A percentile compares a stretch with the other conserved stretches of the same genome.
Conservation (phyloP, 371 early-diverging fungal species). For the Apophysomyces trapeziformis region DNA sequence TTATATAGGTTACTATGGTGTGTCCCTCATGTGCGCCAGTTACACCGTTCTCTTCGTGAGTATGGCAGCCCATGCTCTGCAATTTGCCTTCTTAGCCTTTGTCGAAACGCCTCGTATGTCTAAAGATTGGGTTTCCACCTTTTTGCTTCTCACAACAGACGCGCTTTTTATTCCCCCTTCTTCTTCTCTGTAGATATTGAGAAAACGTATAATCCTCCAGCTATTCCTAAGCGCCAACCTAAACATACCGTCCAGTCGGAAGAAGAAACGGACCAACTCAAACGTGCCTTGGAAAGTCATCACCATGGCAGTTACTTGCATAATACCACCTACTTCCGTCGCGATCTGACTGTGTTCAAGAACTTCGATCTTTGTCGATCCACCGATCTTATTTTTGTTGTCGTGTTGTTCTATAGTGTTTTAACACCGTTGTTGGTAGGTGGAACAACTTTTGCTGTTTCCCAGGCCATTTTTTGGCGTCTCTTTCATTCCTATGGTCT, state of each 20-base stretch:
- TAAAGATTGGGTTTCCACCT: no score
- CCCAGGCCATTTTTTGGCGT: slow-evolving; percentile 88
- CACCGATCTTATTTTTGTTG: slow-evolving; percentile 79
- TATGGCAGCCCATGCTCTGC: slow-evolving; percentile 86
- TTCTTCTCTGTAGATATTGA: slow-evolving; percentile 69
- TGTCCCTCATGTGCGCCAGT: slow-evolving; percentile 82
- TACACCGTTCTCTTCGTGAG: slow-evolving; percentile 90
- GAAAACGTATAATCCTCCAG: slow-evolving; percentile 86
- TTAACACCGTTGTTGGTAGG: slow-evolving; percentile 63
- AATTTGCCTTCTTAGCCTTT: slow-evolving; percentile 85
- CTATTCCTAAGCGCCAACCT: slow-evolving; percentile 39
- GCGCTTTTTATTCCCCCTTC: no score
- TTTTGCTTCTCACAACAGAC: no score
- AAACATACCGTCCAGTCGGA: slow-evolving; percentile 15
- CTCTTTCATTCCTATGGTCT: slow-evolving; percentile 81
- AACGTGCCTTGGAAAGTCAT: slow-evolving; percentile 1
- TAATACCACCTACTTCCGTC: slow-evolving; percentile 66
- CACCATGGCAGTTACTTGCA: slow-evolving; percentile 22
- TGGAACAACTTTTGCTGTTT: slow-evolving; percentile 50
- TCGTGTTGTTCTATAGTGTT: slow-evolving; percentile 76
- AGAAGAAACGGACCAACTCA: slow-evolving; percentile 19
- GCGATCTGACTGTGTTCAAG: slow-evolving; percentile 86
- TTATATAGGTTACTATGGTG: slow-evolving; percentile 94
- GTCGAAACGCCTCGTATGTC: slow-evolving; percentile 94
- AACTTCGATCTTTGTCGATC: slow-evolving; percentile 89